A percentile compares a stretch with the other conserved stretches of the same genome.
Evolutionary conservation across 352 stramenopile genomes (phyloP).

Genomic region (Globisporangium acanthophoron): DNA sequence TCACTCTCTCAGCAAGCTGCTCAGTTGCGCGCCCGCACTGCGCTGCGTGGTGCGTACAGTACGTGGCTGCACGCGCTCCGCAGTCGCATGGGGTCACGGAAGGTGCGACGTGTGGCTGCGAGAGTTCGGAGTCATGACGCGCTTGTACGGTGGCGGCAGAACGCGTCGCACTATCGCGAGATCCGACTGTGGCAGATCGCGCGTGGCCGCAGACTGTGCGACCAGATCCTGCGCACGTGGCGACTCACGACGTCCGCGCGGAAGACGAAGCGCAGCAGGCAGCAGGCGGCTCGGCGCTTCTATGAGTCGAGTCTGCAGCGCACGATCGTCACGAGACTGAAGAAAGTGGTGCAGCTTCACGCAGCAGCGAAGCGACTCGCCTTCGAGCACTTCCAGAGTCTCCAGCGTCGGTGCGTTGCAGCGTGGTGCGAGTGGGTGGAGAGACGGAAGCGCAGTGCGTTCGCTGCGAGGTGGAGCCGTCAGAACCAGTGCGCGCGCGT

Average conservation of each 20-base stretch:
- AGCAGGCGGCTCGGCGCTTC: not conserved
- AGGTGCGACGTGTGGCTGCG: not conserved
- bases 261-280: not conserved
- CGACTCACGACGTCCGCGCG: not conserved
- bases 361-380: not conserved
- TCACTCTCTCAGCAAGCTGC: not conserved
- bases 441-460: not conserved
- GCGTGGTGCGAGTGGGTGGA: slow-evolving; percentile 8
- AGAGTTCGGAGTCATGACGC: not conserved
- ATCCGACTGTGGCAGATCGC: not conserved
- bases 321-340: not conserved
- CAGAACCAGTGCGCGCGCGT: not conserved
- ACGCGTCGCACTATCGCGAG: not conserved
- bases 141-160: not conserved
- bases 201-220: not conserved
- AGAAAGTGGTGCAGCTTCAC: not conserved
- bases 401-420: not conserved
- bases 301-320: not conserved
- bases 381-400: not conserved
- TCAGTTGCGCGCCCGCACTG: too few relatives aligned
- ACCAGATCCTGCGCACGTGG: not conserved
- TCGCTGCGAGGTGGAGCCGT: slow-evolving; percentile 1
- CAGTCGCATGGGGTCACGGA: not conserved
- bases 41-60: not conserved
- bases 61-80: not conserved